A percentile compares a stretch with the other conserved stretches of the same genome.
phyloP scores from a whole-genome alignment of 2,329 filamentous ascomycete genomes.

The Fusarium nurragi region DNA sequence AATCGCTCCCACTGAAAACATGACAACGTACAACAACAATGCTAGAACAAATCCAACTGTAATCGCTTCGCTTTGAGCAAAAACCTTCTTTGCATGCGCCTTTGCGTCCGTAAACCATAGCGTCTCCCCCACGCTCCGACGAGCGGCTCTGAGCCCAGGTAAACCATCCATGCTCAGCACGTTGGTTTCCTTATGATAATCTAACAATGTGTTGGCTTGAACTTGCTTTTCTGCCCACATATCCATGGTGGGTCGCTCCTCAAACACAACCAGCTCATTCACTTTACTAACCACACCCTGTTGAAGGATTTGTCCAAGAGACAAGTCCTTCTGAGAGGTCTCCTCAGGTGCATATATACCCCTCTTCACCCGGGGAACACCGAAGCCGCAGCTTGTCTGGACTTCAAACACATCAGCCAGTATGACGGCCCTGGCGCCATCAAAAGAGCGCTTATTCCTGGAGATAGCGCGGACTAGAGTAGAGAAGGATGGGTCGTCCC shows the following conservation, averaged over 20 bases:
- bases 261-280: constrained; percentile 56
- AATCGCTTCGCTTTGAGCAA: constrained; percentile 47
- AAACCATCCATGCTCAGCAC: constrained; percentile 66
- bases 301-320: constrained; percentile 41
- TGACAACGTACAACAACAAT: constrained; percentile 45
- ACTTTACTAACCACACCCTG: constrained; percentile 40
- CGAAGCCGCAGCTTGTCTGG: constrained; percentile 74
- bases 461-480: constrained; percentile 57
- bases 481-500: constrained; percentile 61
- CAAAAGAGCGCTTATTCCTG: constrained; percentile 51
- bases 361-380: constrained; percentile 64
- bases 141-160: constrained; percentile 64
- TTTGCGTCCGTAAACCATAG: constrained; percentile 55
- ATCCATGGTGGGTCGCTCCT: constrained; percentile 65
- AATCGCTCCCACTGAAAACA: constrained; percentile 38
- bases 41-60: constrained; percentile 48
- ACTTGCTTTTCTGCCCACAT: constrained; percentile 60
- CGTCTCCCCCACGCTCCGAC: constrained; percentile 59
- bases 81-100: constrained; percentile 41
- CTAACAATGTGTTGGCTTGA: constrained; percentile 58
- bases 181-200: constrained; percentile 69
- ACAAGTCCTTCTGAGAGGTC: constrained; percentile 23
- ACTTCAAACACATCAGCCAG: constrained; percentile 70
- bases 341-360: constrained; percentile 49
- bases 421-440: constrained; percentile 68